Evolutionary conservation across 208 protist genomes (phyloP), one percentile per base, ranked within the genome.

Genomic region (Leishmania amazonensis): DNA sequence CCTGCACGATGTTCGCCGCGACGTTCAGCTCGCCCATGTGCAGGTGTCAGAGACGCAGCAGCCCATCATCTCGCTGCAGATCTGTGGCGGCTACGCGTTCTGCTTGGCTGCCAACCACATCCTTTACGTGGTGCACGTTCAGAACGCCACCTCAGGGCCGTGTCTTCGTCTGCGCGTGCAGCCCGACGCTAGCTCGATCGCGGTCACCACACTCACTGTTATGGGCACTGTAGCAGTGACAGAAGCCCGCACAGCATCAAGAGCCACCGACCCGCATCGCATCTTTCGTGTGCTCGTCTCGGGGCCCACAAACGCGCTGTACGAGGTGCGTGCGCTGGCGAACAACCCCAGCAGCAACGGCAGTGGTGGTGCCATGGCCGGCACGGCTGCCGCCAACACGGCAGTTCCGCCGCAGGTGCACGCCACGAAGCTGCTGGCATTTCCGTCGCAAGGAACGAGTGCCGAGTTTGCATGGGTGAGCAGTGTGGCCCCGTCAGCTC

Each of bases 401-500:
- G 78, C 70, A 38, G 64, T 35, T 3, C 19, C 64, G 42, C n/a
- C 31, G 51, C 74, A 78, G 71, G 57, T 93, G 73, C 84, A 92
- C n/a, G 58, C 72, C 24, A 85, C 76, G 42, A 94, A 93, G 67
- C 42, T 94, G 38, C 64, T 94, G 17, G 83, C 85, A 53, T 97
- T 97, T 84, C 91, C 94, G 5, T 94, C 94, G 7, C 94, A 97
- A 38, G 89, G 91, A 47, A 88, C 87, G 47, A 64, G 65, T 19
- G 85, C 90, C 3, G 89, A 95, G 75, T 94, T 90, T 64, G 86
- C 85, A 68, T 97, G 94, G 94, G 83, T 97, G 60, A 83, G 85
- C 58, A 78, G 51, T 19, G 81, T 67, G 45, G n/a, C 13, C 19
- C 38, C 71, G 2, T 53, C 68, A 19, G 45, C 80, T 51, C 31